Evolutionary conservation across 2,329 filamentous ascomycete genomes (phyloP).

Genomic region (Bisporella sp.): DNA sequence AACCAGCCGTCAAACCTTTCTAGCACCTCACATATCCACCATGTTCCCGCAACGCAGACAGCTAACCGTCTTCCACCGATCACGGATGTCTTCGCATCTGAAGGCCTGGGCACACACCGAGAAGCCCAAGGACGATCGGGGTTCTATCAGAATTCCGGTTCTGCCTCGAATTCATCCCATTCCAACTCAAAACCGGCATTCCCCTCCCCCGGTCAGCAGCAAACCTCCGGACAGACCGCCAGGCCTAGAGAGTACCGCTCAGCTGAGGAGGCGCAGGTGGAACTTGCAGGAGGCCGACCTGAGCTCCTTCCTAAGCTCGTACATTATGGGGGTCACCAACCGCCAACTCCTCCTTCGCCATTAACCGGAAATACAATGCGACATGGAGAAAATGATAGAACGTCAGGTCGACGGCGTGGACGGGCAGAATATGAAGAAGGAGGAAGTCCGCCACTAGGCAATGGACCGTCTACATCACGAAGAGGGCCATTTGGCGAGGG

Average conservation of each 20-base stretch:
- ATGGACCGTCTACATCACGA: conserved; percentile 55
- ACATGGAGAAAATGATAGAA: conserved; percentile 33
- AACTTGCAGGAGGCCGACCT: conserved; percentile 82
- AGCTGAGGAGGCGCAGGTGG: conserved; percentile 89
- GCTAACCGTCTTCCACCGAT: conserved; percentile 90
- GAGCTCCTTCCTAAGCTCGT: conserved; percentile 90
- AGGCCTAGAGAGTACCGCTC: conserved; percentile 86
- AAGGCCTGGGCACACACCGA: conserved; percentile 59
- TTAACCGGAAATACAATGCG: conserved; percentile 25
- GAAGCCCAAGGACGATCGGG: conserved; percentile 29
- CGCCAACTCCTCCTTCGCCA: conserved; percentile 70
- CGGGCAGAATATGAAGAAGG: conserved; percentile 93
- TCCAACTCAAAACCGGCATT: conserved; percentile 60
- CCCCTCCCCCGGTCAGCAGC: conserved; percentile 70
- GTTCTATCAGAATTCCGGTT: conserved; percentile 19
- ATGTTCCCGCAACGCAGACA: conserved; percentile 80
- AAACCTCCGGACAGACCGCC: conserved; percentile 42
- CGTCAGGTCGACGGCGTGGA: conserved; percentile 63
- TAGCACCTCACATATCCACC: conserved; percentile 84
- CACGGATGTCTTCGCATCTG: conserved; percentile 82
- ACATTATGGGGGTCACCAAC: conserved; percentile 91
- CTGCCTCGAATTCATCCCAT: conserved; percentile 51
- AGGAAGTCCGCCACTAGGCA: conserved; percentile 74
- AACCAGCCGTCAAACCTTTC: conserved; percentile 79
- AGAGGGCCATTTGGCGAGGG: conserved; percentile 73